phyloP scores from a whole-genome alignment of 768 basidiomycete genomes.

The Russula emetica region DNA sequence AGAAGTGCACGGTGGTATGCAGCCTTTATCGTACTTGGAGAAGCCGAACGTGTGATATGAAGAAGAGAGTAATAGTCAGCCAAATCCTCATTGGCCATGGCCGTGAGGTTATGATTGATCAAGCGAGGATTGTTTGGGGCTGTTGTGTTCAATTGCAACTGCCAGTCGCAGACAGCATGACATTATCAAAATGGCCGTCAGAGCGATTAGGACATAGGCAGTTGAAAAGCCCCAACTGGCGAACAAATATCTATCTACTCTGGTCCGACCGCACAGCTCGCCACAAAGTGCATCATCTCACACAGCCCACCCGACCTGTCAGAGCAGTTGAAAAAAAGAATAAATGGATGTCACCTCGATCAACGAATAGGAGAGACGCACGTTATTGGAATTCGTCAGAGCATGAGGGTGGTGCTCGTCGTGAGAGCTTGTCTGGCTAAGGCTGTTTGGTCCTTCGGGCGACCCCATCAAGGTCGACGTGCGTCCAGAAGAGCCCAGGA shows the following conservation, averaged over 20 bases:
- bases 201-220: not conserved
- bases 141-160: not conserved
- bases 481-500: conserved; percentile 5
- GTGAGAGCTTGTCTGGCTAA: conserved; percentile 10
- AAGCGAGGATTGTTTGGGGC: not conserved
- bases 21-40: conserved; percentile 53
- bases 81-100: conserved; percentile 1
- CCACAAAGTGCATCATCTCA: conserved; percentile 32
- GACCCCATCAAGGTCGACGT: not conserved
- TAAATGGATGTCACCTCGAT: conserved; percentile 8
- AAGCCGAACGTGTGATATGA: conserved; percentile 46
- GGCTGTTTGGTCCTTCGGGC: not conserved
- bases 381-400: not conserved
- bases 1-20: conserved; percentile 69
- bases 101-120: not conserved
- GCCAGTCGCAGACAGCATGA: not conserved
- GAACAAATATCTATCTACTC: not conserved
- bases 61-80: conserved; percentile 61
- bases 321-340: conserved; percentile 36
- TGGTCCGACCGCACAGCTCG: not conserved
- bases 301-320: conserved; percentile 36
- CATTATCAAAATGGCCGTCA: not conserved
- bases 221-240: not conserved
- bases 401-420: not conserved
- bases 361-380: not conserved